Evolutionary conservation across 139 green algal genomes (phyloP).

Genomic region (Tetradesmus lagerheimii): DNA sequence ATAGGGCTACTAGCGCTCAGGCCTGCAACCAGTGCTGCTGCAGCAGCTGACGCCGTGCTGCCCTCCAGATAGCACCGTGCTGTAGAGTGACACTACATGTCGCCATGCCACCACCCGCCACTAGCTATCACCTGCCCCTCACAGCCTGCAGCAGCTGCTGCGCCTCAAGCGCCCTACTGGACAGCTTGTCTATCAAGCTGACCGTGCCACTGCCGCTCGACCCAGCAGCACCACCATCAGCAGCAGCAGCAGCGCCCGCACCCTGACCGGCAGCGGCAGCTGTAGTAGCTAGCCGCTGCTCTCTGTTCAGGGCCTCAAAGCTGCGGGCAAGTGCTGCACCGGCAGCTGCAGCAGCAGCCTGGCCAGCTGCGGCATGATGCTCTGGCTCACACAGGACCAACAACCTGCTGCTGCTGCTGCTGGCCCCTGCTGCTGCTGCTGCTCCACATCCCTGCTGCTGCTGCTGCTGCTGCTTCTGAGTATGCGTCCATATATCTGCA

Average conservation of each 20-base stretch:
- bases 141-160: conserved; percentile 4
- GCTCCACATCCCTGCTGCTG: not conserved
- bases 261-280: not conserved
- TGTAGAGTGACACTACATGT: too few relatives aligned
- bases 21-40: too few relatives aligned
- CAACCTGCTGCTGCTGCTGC: not conserved
- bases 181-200: conserved; percentile 16
- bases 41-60: too few relatives aligned
- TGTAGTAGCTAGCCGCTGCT: not conserved
- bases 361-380: not conserved
- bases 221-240: conserved; percentile 4
- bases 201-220: not conserved
- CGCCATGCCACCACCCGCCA: not conserved
- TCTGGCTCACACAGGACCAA: not conserved
- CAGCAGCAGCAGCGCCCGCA: not conserved
- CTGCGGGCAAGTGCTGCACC: not conserved
- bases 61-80: too few relatives aligned
- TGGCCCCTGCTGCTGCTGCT: conserved; percentile 14
- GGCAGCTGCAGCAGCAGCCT: not conserved
- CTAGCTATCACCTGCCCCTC: not conserved
- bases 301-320: not conserved
- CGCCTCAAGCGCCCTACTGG: conserved; percentile 5
- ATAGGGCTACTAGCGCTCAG: too few relatives aligned
- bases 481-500: not conserved
- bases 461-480: conserved; percentile 4